phyloP scores from a whole-genome alignment of 441 rosid species.

The Populus hybrid region DNA sequence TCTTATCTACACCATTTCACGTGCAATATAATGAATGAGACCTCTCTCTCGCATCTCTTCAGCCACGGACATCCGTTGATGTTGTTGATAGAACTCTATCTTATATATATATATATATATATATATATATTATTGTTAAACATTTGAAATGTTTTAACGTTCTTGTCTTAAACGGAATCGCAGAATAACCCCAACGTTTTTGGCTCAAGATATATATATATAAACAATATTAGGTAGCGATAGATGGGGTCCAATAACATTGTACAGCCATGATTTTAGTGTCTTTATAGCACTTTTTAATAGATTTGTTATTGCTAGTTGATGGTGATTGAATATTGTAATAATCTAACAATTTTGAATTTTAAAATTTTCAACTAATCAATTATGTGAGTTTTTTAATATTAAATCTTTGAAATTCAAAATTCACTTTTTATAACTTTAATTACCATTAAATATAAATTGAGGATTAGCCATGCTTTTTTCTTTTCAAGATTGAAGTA shows the following conservation, averaged over 20 bases:
- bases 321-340: not conserved
- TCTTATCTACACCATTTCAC: not conserved
- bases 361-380: too few species aligned
- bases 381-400: too few species aligned
- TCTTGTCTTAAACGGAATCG: too few species aligned
- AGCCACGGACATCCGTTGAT: not conserved
- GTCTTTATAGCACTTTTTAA: not conserved
- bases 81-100: not conserved
- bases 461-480: not conserved
- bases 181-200: too few species aligned
- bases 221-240: not conserved
- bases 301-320: not conserved
- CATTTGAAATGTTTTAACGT: too few species aligned
- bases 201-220: too few species aligned
- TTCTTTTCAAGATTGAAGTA: not conserved
- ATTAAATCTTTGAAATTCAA: too few species aligned
- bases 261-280: not conserved
- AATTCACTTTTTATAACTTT: too few species aligned
- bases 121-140: too few species aligned
- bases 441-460: too few species aligned
- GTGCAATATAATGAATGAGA: not conserved
- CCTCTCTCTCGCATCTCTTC: not conserved
- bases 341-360: too few species aligned
- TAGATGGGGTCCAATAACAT: not conserved
- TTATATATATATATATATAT: too few species aligned